These are phyloP conservation scores for Boletus sp. DNA, from an alignment of 768 basidiomycete species.

Conservation along the genomic window DNA sequence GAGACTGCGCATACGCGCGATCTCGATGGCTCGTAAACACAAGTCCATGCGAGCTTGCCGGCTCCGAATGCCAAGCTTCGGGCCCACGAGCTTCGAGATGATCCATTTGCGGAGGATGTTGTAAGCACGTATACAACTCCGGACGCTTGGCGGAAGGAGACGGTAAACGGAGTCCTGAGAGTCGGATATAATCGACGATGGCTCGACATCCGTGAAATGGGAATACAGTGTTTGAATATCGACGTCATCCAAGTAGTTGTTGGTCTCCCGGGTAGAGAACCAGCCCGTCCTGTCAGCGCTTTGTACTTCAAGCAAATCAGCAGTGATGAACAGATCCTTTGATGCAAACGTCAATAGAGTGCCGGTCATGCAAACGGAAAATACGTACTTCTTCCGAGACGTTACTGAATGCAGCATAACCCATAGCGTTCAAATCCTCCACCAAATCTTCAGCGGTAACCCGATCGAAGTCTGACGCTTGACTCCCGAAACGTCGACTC, in stretches of 20 bases:
- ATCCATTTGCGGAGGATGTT: slow-evolving; percentile 78
- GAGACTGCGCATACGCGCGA: slow-evolving; percentile 61
- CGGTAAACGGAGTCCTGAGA: slow-evolving; percentile 71
- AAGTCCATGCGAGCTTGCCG: slow-evolving; percentile 75
- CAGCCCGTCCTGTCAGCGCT: slow-evolving; percentile 77
- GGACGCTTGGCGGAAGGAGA: slow-evolving; percentile 69
- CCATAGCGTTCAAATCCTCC: slow-evolving; percentile 77
- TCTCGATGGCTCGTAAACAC: slow-evolving; percentile 68
- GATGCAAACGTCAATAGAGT: slow-evolving; percentile 4
- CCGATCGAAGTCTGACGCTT: slow-evolving; percentile 64
- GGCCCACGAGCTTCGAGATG: slow-evolving; percentile 63
- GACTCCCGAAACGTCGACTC: slow-evolving; percentile 32
- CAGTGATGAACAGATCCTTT: slow-evolving; percentile 75
- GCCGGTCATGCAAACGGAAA: neutral
- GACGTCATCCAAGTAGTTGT: slow-evolving; percentile 50
- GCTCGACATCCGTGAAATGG: slow-evolving; percentile 68
- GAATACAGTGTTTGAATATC: slow-evolving; percentile 80
- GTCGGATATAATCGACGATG: slow-evolving; percentile 70
- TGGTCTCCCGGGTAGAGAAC: slow-evolving; percentile 61
- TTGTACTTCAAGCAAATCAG: slow-evolving; percentile 80
- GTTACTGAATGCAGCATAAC: slow-evolving; percentile 68
- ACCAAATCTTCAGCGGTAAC: slow-evolving; percentile 68
- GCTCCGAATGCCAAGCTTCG: slow-evolving; percentile 57
- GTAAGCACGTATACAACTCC: slow-evolving; percentile 76
- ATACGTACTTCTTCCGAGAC: slow-evolving; percentile 68